phyloP scores from a whole-genome alignment of 345 rosid genomes.

The Odontarrhena argentea region DNA sequence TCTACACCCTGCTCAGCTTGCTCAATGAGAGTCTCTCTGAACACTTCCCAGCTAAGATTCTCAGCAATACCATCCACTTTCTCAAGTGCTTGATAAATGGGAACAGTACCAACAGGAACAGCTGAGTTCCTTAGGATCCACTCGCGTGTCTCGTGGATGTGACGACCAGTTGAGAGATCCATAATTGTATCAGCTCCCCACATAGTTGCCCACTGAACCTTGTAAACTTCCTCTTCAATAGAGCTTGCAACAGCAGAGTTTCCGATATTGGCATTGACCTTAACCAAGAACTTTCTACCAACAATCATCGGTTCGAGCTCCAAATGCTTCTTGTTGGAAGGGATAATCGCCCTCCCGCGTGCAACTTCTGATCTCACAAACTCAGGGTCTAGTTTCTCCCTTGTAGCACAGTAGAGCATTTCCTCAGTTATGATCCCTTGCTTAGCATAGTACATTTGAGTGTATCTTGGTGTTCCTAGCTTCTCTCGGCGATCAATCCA shows the following conservation, averaged over 20 bases:
- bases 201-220: constrained; percentile 99
- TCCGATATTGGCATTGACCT: constrained; percentile 97
- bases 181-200: constrained; percentile 99
- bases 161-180: constrained; percentile 99
- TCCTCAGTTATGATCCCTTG: constrained; percentile 96
- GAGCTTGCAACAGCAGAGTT: constrained; percentile 97
- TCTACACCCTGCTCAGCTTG: constrained; percentile 99
- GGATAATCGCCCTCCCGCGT: constrained; percentile 94
- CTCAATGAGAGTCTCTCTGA: constrained; percentile 87
- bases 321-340: constrained; percentile 93
- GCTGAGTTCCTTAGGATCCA: constrained; percentile 95
- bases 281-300: constrained; percentile 93
- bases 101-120: constrained; percentile 96
- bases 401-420: constrained; percentile 84
- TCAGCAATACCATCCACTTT: constrained; percentile 93
- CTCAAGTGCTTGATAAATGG: constrained; percentile 98
- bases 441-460: constrained; percentile 98
- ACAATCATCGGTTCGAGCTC: constrained; percentile 98
- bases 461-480: constrained; percentile 75
- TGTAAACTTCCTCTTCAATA: constrained; percentile 96
- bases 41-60: constrained; percentile 90
- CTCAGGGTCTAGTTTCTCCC: constrained; percentile 98
- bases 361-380: constrained; percentile 97
- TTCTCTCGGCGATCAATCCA: constrained; percentile 87
- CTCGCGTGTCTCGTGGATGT: constrained; percentile 97